Evolutionary conservation across 2,329 filamentous ascomycete genomes (phyloP), one percentile per base, ranked within the genome.

Genomic region (Venturia asperata): DNA sequence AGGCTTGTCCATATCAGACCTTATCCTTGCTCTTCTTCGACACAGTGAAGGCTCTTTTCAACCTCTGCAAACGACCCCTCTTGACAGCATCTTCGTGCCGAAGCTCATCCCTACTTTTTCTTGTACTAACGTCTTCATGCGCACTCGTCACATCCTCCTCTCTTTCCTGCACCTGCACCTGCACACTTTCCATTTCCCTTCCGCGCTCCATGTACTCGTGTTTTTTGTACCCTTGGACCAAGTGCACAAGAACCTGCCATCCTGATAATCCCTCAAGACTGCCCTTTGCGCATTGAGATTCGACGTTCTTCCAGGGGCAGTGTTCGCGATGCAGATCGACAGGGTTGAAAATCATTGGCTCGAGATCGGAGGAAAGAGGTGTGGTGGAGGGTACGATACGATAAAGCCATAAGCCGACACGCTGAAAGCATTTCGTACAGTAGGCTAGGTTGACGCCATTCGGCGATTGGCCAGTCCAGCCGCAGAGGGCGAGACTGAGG

Each of bases 331-430:
- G 76, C 0, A 71, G 69, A 64, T 76, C 74, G 6, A 76, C 65
- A 7, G 76, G 69, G 41, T 77, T 74, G 49, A 77, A 72, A 1
- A 72, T 70, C 0, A 77, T 70, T 9, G 74, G 67, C 3, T 73
- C 69, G 0, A 74, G 70, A 17, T 76, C 61, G 74, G 63, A 61
- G 17, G 63, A 42, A 5, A 19, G 27, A n/a, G n/a, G 17, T 49
- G 45, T 47, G 55, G 30, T 39, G 11, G 47, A 34, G 24, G 63
- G 34, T 24, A 60, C 34, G 43, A 41, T 34, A 15, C 27, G 21
- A 74, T 96, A 97, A 80, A 99, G 88, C 94, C 94, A 99, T 1
- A 99, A 81, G 0, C 94, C 94, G 0, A 97, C 81, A 1, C 92
- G 86, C 66, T 94, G 87, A 72, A 96, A 89, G 74, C 94, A 99